These are phyloP conservation scores for Plasmodium relictum DNA, from an alignment of 169 alveolate genomes.

Conservation along the genomic window DNA sequence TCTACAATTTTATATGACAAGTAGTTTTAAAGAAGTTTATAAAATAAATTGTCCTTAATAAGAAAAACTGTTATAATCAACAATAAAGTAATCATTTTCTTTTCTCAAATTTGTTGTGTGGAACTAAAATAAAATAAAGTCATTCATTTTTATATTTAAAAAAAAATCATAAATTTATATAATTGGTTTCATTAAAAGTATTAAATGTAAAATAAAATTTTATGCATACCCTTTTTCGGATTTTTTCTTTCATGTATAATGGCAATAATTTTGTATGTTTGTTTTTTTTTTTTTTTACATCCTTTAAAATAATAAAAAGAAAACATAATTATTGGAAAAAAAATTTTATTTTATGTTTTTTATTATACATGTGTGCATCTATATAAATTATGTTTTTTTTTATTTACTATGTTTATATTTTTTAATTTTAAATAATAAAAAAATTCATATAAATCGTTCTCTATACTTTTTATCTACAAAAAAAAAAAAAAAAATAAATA, in stretches of 20 bases:
- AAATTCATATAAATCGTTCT: conserved; percentile 65
- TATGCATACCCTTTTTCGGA: no score
- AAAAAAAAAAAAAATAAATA: conserved; percentile 19
- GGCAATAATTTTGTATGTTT: conserved; percentile 1
- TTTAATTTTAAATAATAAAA: conserved; percentile 50
- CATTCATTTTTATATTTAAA: conserved; percentile 12
- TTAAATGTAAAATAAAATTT: background rate
- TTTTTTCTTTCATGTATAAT: conserved; percentile 4
- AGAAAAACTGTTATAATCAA: conserved; percentile 17
- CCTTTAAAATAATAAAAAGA: conserved; percentile 19
- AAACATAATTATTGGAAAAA: background rate
- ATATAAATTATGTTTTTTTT: conserved; percentile 24
- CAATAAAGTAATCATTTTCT: conserved; percentile 56
- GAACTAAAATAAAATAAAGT: conserved; percentile 52
- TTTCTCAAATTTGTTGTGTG: conserved; percentile 48
- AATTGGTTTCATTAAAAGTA: background rate
- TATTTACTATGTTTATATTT: conserved; percentile 48
- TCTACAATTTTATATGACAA: conserved; percentile 5
- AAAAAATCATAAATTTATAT: conserved; percentile 1
- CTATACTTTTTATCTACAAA: conserved; percentile 51
- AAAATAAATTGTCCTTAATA: conserved; percentile 13
- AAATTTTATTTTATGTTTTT: background rate
- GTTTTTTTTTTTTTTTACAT: background rate
- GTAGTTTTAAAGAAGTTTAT: background rate
- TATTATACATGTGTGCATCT: conserved; percentile 6